Percentiles rank a stretch among this genome's conserved stretches.
phyloP scores from a whole-genome alignment of 805 yeast genomes.

The Diddensiella transvaalensis region DNA sequence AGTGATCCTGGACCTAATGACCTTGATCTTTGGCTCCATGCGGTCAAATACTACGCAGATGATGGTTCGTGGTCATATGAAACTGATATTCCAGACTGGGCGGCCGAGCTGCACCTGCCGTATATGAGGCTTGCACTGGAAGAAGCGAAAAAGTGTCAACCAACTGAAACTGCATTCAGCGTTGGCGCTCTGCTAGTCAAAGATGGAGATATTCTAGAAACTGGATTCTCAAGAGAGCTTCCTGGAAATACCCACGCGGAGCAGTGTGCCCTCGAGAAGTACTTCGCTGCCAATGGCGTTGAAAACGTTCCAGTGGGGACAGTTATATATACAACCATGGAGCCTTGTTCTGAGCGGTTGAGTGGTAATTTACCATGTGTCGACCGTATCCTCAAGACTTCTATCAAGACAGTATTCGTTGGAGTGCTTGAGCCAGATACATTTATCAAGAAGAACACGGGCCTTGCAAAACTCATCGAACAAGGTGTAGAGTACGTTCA shows the following conservation, averaged over 20 bases:
- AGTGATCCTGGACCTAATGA: slow-evolving; percentile 89
- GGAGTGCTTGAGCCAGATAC: slow-evolving; percentile 90
- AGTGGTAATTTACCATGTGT: slow-evolving; percentile 91
- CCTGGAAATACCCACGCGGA: slow-evolving; percentile 98
- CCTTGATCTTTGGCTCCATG: slow-evolving; percentile 86
- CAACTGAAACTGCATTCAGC: slow-evolving; percentile 80
- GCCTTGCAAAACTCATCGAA: slow-evolving; percentile 50
- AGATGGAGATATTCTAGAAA: slow-evolving; percentile 59
- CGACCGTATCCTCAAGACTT: slow-evolving; percentile 61
- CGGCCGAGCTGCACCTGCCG: slow-evolving; percentile 50
- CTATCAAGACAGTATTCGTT: slow-evolving; percentile 73
- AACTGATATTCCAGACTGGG: slow-evolving; percentile 83
- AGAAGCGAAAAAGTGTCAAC: slow-evolving; percentile 76
- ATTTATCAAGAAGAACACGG: slow-evolving; percentile 75
- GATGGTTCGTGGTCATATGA: slow-evolving; percentile 59
- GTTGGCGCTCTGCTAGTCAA: slow-evolving; percentile 87
- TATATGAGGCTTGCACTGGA: slow-evolving; percentile 75
- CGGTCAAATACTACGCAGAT: slow-evolving; percentile 59
- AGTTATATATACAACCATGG: slow-evolving; percentile 92
- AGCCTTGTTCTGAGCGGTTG: slow-evolving; percentile 84
- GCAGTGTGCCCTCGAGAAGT: slow-evolving; percentile 85
- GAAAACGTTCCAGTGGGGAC: slow-evolving; percentile 65
- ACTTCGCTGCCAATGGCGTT: slow-evolving; percentile 37
- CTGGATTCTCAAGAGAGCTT: slow-evolving; percentile 87
- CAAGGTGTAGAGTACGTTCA: slow-evolving; percentile 68